Percentiles rank a stretch among this genome's conserved stretches.
Evolutionary conservation across 495 filamentous ascomycete genomes (phyloP).

Genomic region (Aspergillus baeticus): DNA sequence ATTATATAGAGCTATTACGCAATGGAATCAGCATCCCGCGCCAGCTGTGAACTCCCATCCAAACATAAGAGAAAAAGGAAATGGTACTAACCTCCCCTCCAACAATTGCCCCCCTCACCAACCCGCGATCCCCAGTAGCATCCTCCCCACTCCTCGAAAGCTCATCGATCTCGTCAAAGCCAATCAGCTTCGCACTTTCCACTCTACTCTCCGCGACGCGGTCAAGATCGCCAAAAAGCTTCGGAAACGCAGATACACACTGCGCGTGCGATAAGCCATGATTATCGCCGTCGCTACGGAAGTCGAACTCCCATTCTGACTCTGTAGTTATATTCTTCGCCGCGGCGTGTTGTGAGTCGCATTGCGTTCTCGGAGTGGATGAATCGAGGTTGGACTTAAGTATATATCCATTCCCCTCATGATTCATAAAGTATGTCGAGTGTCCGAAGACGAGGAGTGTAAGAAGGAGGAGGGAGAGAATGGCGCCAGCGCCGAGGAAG

Average conservation of each 20-base stretch:
- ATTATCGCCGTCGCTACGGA: constrained; percentile 36
- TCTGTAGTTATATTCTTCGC: not conserved
- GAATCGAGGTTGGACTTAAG: not conserved
- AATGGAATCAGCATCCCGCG: not conserved
- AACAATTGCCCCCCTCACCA: constrained; percentile 41
- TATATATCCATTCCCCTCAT: not conserved
- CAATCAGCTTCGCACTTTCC: not conserved
- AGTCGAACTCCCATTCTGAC: constrained; percentile 34
- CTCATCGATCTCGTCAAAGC: not conserved
- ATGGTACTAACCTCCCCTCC: constrained; percentile 37
- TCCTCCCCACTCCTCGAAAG: constrained; percentile 31
- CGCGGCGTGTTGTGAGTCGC: not conserved
- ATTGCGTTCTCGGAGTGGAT: not conserved
- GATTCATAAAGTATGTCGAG: not conserved
- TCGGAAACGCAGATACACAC: constrained; percentile 44
- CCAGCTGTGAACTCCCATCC: not conserved
- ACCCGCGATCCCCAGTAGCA: constrained; percentile 29
- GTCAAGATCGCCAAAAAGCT: constrained; percentile 40
- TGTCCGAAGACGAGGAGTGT: constrained; percentile 31
- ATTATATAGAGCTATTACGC: constrained; percentile 37
- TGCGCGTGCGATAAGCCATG: constrained; percentile 40
- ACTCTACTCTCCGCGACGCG: not conserved
- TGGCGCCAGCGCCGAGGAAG: constrained; percentile 32
- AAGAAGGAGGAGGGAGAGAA: constrained; percentile 27
- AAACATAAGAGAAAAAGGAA: not conserved